Percentiles rank a stretch among this genome's conserved stretches.
Evolutionary conservation across 2,329 filamentous ascomycete genomes (phyloP).

Genomic region (Leptosphaerulina australis): DNA sequence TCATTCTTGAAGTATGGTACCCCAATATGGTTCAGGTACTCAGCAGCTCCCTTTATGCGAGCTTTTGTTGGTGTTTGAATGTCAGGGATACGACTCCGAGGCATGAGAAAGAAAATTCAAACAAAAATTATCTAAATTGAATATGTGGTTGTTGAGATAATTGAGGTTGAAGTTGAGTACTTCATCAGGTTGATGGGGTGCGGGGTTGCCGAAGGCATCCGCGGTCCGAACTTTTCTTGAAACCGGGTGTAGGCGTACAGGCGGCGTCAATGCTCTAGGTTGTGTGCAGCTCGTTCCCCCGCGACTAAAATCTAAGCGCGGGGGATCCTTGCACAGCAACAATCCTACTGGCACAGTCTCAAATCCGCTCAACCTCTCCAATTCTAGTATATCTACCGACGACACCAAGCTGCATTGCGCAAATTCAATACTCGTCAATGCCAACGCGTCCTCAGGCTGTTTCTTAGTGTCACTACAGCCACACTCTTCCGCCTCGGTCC

Average conservation of each 20-base stretch:
- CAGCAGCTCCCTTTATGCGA: background rate
- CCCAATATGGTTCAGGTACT: background rate
- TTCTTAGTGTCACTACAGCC: constrained; percentile 3
- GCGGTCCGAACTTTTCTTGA: no score
- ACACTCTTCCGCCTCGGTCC: background rate
- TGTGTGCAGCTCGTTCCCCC: constrained; percentile 7
- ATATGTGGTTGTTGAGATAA: no score
- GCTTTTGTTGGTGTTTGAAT: background rate
- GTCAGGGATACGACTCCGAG: background rate
- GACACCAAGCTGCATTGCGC: constrained; percentile 1
- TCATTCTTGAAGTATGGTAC: constrained; percentile 1
- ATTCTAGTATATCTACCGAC: constrained; percentile 6
- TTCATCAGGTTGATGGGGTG: no score
- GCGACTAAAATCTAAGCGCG: constrained; percentile 11
- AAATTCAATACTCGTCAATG: constrained; percentile 6
- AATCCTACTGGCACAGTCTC: background rate
- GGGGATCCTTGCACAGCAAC: constrained; percentile 10
- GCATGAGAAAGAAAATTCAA: no score
- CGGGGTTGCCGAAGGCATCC: no score
- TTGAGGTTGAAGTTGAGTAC: no score
- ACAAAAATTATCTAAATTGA: no score
- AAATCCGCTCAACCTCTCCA: background rate
- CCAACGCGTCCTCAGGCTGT: background rate
- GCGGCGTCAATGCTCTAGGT: background rate
- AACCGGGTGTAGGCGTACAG: background rate